These are phyloP conservation scores for Cardamine occulta DNA, from an alignment of 345 rosid genomes.

Conservation along the genomic window DNA sequence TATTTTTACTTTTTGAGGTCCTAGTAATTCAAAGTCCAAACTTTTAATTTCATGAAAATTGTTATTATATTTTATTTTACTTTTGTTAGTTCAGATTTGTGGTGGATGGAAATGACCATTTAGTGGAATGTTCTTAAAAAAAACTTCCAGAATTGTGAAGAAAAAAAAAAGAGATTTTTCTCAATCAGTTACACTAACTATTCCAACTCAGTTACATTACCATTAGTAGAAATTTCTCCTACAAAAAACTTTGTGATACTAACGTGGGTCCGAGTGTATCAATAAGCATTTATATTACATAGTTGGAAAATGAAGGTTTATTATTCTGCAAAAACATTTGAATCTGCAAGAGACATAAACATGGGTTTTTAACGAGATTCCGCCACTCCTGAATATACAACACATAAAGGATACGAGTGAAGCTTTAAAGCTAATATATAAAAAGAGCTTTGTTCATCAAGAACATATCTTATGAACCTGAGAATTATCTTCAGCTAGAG, in stretches of 20 bases:
- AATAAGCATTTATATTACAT: slow-evolving; percentile 20
- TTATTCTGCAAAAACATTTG: slow-evolving; percentile 7
- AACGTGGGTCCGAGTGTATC: slow-evolving; percentile 13
- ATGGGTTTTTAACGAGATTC: neutral
- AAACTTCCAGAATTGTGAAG: neutral
- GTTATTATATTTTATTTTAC: slow-evolving; percentile 26
- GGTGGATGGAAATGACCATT: slow-evolving; percentile 16
- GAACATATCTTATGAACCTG: slow-evolving; percentile 21
- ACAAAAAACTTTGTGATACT: neutral
- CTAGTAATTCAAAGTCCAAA: slow-evolving; percentile 11
- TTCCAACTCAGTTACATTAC: neutral
- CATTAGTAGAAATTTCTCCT: neutral
- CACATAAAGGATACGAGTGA: slow-evolving; percentile 3
- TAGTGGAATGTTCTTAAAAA: neutral
- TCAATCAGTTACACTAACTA: neutral
- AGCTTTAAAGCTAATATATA: slow-evolving; percentile 11
- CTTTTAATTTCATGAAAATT: slow-evolving; percentile 18
- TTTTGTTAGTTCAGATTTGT: slow-evolving; percentile 25
- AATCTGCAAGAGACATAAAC: neutral
- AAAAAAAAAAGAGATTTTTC: neutral
- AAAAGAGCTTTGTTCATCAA: neutral
- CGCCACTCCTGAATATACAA: slow-evolving; percentile 14
- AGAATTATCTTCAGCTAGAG: slow-evolving; percentile 9
- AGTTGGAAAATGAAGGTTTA: neutral
- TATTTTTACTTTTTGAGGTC: slow-evolving; percentile 1